Conservation (phyloP, 192 early-diverging fungal species). For the Anaeromyces robustus region DNA sequence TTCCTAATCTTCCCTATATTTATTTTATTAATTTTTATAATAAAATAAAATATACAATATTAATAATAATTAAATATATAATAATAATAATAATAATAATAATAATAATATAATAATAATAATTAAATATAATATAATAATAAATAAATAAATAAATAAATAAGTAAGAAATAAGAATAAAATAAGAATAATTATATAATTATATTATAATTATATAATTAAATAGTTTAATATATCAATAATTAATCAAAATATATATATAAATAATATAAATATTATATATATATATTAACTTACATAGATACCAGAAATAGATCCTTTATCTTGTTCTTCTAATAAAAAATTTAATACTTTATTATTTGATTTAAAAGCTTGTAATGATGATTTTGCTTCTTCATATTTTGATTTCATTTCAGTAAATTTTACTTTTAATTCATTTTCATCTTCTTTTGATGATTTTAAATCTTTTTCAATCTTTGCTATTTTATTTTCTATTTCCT, state of each 20-base stretch:
- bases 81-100: too few species aligned
- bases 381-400: conserved; percentile 50
- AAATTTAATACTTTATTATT: conserved; percentile 51
- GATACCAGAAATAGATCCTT: conserved; percentile 59
- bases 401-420: conserved; percentile 32
- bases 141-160: too few species aligned
- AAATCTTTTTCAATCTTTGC: neutral
- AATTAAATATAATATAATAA: too few species aligned
- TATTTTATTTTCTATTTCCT: neutral
- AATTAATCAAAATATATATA: too few species aligned
- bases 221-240: too few species aligned
- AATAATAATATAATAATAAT: too few species aligned
- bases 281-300: conserved; percentile 24
- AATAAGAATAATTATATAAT: too few species aligned
- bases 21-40: neutral
- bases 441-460: conserved; percentile 13
- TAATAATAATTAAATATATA: neutral
- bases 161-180: too few species aligned
- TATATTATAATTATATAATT: too few species aligned
- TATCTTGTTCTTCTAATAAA: conserved; percentile 51
- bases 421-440: conserved; percentile 18
- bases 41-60: neutral
- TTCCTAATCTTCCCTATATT: conserved; percentile 68
- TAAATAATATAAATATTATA: neutral
- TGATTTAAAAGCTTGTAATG: conserved; percentile 42